Evolutionary conservation across 225 moss, liverwort and hornwort species (phyloP), one percentile per base, ranked within the genome.

Genomic region (Bryum argenteum): DNA sequence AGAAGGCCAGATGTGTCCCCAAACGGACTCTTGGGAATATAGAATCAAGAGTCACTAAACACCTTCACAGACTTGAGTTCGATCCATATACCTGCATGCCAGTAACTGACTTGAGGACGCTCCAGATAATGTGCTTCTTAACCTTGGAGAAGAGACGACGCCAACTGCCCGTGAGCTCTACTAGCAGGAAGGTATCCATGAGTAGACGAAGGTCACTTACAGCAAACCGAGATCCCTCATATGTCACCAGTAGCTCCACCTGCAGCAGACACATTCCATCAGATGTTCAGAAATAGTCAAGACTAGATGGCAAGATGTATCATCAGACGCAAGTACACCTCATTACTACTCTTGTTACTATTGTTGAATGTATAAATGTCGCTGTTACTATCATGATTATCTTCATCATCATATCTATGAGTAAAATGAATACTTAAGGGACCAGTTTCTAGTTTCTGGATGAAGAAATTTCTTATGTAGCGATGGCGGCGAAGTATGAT

Each of bases 61-160:
- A 60, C 61, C 56, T 42, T 53, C 24, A 17, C 23, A 67, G 14
- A 12, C 10, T 51, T 19, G 53, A 51, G 33, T 60, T 63, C 22
- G 54, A 60, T 38, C 19, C 72, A 82, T 63, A 24, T 72, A 88
- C 88, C 82, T 95, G 94, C 94, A 95, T 95, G 39, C 94, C 94
- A 45, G 94, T 95, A 40, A 95, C 94, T 51, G 94, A 95, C 75
- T 95, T 95, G 26, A 95, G 92, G 71, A 95, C 94, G 75, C 92
- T 95, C 92, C 92, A 92, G 62, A 95, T 95, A 70, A 95, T 95
- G 66, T 95, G 94, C 84, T 95, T 95, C 81, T 95, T 95, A 65
- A 95, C 94, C 78, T 92, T 92, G 33, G 94, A 92, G 70, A 95
- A 95, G 68, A 95, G 81, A 65, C 94, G 87, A 58, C 94, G 81